Conservation (phyloP, 306 rosid species). For the Carpinus fangiana region DNA sequence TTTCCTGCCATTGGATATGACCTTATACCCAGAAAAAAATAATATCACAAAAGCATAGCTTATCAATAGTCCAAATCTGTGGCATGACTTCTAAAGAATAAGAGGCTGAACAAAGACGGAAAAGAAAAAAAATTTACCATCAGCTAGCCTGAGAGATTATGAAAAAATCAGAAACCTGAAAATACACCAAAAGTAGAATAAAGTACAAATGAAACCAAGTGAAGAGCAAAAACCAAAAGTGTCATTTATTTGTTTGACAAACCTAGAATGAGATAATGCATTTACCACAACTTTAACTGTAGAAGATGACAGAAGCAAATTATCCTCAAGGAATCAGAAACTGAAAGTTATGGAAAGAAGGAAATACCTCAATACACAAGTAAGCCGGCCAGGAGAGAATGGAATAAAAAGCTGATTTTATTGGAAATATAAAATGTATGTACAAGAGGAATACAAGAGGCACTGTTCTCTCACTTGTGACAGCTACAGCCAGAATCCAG, state of each 20-base stretch:
- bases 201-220: constrained; percentile 21
- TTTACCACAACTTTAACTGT: constrained; percentile 26
- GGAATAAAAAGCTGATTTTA: constrained; percentile 68
- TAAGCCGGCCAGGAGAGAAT: constrained; percentile 14
- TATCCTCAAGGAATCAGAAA: constrained; percentile 38
- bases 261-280: constrained; percentile 30
- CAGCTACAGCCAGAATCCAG: constrained; percentile 78
- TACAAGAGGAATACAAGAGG: constrained; percentile 59
- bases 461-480: constrained; percentile 67
- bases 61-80: constrained; percentile 7
- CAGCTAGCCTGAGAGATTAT: constrained; percentile 17
- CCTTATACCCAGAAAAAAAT: constrained; percentile 1
- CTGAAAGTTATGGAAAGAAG: constrained; percentile 19
- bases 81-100: not conserved
- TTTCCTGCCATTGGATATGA: constrained; percentile 8
- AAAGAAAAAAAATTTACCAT: constrained; percentile 17
- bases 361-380: constrained; percentile 11
- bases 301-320: constrained; percentile 29
- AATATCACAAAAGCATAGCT: not conserved
- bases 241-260: constrained; percentile 10
- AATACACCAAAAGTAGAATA: constrained; percentile 2
- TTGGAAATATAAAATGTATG: constrained; percentile 86
- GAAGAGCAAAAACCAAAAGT: constrained; percentile 11
- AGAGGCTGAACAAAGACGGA: constrained; percentile 4
- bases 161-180: constrained; percentile 20